Base-by-base conservation (phyloP, 1,284 basidiomycete species). In the Gomphus bonarii region DNA sequence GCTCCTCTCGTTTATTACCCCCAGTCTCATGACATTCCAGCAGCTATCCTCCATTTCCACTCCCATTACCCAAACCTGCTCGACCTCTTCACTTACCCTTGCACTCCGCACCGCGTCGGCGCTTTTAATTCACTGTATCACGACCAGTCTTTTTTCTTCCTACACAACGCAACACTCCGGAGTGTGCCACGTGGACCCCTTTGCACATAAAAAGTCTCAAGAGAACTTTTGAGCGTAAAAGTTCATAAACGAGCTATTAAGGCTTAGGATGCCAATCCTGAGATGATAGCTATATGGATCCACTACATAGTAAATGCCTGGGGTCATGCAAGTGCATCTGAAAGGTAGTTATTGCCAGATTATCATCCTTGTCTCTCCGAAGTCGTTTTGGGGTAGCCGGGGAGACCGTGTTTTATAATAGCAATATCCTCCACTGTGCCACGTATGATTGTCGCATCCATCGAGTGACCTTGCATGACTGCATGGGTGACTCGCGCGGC, bases 141-240 rank as follows among this genome's bases (percentile, higher is more conserved):
- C 77, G 79, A 12, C 77, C 85, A 2, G 80, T 79, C n/a, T n/a
- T n/a, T 3, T 70, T 72, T 2, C 80, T 97, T 0, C 94, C 94
- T 0, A 91, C 82, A 1, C 79, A 85, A 63, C 85, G 87, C n/a
- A 22, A 78, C 80, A 7, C 73, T 97, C 9, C 93, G 90, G 84
- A 97, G 95, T 0, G 94, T 98, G 12, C 79, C 82, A 10, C 82
- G 86, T 46, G 81, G 83, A 3, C 94, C 95, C 3, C n/a, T 98
- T 98, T 70, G 86, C 85, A 8, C 88, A 95, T 72, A 99, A 99
- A 70, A 97, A 97, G 72, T 77, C 81, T 20, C 94, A 97, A 72
- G 94, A 99, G 74, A 98, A 98, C 73, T 99, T 97, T 69, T n/a
- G 87, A 93, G 71, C 74, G 91, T 33, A 79, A 76, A 65, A n/a